These are phyloP conservation scores for Sporothrix phasma DNA, from an alignment of 2,329 filamentous ascomycete species.

Conservation along the genomic window DNA sequence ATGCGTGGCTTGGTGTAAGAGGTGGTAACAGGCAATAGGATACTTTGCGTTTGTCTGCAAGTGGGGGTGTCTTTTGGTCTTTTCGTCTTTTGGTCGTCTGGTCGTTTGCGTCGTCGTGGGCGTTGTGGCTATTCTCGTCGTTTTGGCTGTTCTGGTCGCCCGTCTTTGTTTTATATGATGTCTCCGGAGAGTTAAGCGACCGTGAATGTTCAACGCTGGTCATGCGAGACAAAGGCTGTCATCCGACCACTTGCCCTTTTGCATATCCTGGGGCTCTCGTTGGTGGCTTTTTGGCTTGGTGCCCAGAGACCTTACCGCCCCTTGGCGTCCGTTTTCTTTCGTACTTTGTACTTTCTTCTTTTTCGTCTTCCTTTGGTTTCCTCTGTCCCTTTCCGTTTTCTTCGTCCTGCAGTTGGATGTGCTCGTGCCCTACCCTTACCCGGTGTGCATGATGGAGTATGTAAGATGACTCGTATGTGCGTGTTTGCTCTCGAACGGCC, in stretches of 20 bases:
- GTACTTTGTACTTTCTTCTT: background rate
- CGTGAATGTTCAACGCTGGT: background rate
- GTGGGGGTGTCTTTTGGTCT: background rate
- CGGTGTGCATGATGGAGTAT: too few relatives aligned
- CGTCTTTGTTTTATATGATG: background rate
- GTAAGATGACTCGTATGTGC: too few relatives aligned
- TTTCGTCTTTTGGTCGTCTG: too few relatives aligned
- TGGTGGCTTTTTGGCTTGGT: background rate
- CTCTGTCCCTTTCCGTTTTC: background rate
- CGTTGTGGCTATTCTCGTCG: background rate
- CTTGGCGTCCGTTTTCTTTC: background rate
- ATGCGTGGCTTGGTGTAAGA: background rate
- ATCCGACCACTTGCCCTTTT: slow-evolving; percentile 11
- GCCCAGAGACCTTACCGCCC: too few relatives aligned
- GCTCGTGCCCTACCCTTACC: background rate
- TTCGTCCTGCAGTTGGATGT: background rate
- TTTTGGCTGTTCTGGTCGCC: background rate
- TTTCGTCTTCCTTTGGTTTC: background rate
- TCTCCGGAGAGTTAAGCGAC: slow-evolving; percentile 6
- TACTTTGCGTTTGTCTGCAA: background rate
- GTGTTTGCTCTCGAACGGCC: background rate
- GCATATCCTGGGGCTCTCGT: background rate
- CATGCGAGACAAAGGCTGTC: background rate
- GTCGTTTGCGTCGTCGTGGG: too few relatives aligned
- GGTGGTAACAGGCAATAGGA: background rate